Conservation (phyloP, 192 early-diverging fungal species). For the Phycomyces nitens region DNA sequence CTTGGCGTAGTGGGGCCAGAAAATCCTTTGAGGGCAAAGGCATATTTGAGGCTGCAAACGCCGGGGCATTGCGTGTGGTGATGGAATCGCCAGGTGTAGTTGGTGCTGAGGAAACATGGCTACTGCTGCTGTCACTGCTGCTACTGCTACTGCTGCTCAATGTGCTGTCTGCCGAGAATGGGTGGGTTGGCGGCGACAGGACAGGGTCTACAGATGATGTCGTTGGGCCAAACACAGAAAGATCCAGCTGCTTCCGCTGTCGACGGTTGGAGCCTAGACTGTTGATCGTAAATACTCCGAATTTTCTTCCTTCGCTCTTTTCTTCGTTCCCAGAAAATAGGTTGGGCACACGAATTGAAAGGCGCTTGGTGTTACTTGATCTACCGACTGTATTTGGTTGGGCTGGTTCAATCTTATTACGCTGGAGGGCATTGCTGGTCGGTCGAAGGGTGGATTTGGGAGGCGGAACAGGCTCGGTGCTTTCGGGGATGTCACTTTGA, state of each 20-base stretch:
- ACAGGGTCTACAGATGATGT: not conserved
- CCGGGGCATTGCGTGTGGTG: not conserved
- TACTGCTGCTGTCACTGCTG: slow-evolving; percentile 7
- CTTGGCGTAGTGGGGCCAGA: slow-evolving; percentile 1
- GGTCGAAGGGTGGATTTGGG: slow-evolving; percentile 26
- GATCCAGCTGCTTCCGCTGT: slow-evolving; percentile 26
- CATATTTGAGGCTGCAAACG: not conserved
- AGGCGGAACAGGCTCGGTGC: not conserved
- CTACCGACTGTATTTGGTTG: not conserved
- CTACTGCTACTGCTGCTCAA: slow-evolving; percentile 22
- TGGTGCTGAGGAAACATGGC: not conserved
- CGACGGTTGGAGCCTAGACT: slow-evolving; percentile 9
- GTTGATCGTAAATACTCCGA: slow-evolving; percentile 12
- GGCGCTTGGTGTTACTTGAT: slow-evolving; percentile 5
- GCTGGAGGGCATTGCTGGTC: slow-evolving; percentile 9
- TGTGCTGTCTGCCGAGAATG: slow-evolving; percentile 23
- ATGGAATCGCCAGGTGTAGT: slow-evolving; percentile 5
- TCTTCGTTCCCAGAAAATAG: slow-evolving; percentile 9
- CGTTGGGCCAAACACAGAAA: slow-evolving; percentile 20
- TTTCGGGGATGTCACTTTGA: not conserved
- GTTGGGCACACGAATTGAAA: slow-evolving; percentile 27
- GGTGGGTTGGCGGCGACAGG: slow-evolving; percentile 4
- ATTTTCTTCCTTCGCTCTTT: slow-evolving; percentile 13
- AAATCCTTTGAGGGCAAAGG: not conserved
- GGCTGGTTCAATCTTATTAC: slow-evolving; percentile 19